These are phyloP conservation scores for Citrus australasica DNA, from an alignment of 345 rosid genomes.

Conservation along the genomic window DNA sequence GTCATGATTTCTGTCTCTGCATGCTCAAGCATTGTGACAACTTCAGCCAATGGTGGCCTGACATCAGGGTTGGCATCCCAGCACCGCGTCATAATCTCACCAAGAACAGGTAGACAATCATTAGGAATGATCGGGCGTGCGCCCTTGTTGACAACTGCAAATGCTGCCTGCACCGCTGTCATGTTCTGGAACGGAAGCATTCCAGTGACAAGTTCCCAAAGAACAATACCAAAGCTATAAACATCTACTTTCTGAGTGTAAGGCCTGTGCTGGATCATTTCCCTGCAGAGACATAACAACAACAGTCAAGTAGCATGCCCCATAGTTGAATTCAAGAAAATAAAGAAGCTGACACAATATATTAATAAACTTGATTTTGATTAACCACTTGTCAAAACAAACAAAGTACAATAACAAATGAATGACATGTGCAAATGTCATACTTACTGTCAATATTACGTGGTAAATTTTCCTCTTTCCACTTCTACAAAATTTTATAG, in stretches of 20 bases:
- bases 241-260: constrained; percentile 49
- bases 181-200: constrained; percentile 41
- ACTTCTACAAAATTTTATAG: background rate
- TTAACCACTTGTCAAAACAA: background rate
- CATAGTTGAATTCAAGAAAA: background rate
- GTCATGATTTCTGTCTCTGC: constrained; percentile 38
- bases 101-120: constrained; percentile 35
- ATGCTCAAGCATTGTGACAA: constrained; percentile 35
- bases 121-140: constrained; percentile 32
- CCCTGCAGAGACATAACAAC: constrained; percentile 20
- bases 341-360: background rate
- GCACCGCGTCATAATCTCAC: constrained; percentile 37
- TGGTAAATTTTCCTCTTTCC: background rate
- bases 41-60: constrained; percentile 33
- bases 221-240: constrained; percentile 47
- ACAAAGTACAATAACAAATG: background rate
- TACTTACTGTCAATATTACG: no score
- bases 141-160: constrained; percentile 44
- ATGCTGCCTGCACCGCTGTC: constrained; percentile 49
- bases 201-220: constrained; percentile 46
- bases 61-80: constrained; percentile 44
- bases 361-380: background rate
- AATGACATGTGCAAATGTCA: background rate
- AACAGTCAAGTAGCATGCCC: background rate
- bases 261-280: constrained; percentile 46